Evolutionary conservation across 1,284 basidiomycete species (phyloP), one percentile per base, ranked within the genome.

Genomic region (Marasmius tenuissimus): DNA sequence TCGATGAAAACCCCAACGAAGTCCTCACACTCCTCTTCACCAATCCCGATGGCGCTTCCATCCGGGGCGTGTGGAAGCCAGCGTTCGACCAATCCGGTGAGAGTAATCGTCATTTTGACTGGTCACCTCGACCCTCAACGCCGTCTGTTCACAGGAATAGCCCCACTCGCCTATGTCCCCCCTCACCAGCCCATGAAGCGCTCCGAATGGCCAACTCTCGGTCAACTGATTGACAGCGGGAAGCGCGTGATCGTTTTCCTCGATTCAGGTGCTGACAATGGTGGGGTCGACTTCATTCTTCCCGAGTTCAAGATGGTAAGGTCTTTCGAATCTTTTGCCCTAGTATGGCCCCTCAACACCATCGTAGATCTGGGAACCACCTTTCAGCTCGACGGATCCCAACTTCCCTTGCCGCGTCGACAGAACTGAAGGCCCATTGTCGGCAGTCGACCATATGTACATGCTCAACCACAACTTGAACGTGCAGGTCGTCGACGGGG

Each of bases 201-300:
- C 57, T 73, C 73, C 51, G 80, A 82, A 49, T 94, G 92, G 92
- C 93, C 92, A 0, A 91, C 90, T 0, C 81, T 93, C 11, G 86
- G 88, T n/a, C 71, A 81, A 14, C 71, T 94, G 70, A 88, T 94
- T 67, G 82, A 86, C 68, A 74, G 75, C n/a, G 86, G 86, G 3
- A 91, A 82, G 69, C 80, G 85, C 8, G 80, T 93, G 12, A 81
- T 94, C 8, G 82, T 86, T n/a, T 93, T 93, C 72, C 77, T 94
- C 68, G 88, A 92, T 69, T 75, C 81, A 51, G 79, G 78, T 33
- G 81, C 81, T 5, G 79, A 72, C 65, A 64, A 76, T 65, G 68
- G 69, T 35, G 82, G 84, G 11, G 72, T 73, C 1, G 79, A 86
- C 20, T 93, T 86, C 70, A 84, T 94, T 62, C 77, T 93, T 4